These are phyloP conservation scores for Chrysoporthe deuterocubensis DNA, from an alignment of 2,329 filamentous ascomycete genomes.

Conservation along the genomic window DNA sequence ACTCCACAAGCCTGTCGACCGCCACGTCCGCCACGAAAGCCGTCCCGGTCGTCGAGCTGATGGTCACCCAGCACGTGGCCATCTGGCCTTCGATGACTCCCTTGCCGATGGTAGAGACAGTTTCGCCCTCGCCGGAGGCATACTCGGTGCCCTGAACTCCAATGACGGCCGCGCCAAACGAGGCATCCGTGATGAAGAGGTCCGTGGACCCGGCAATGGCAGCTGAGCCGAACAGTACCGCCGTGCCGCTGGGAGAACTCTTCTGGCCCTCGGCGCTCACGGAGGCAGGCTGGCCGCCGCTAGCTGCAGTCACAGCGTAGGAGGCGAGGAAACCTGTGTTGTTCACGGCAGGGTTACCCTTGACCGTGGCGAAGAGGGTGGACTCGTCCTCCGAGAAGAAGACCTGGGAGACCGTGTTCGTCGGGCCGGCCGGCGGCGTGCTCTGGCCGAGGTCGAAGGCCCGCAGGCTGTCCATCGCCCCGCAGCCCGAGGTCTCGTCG, in stretches of 20 bases:
- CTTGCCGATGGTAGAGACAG: slow-evolving; percentile 42
- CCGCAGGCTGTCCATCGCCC: slow-evolving; percentile 49
- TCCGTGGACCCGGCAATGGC: slow-evolving; percentile 48
- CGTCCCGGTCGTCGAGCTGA: slow-evolving; percentile 51
- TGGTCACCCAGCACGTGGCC: slow-evolving; percentile 62
- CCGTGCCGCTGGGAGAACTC: slow-evolving; percentile 57
- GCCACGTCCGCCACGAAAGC: slow-evolving; percentile 64
- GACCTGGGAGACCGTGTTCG: slow-evolving; percentile 62
- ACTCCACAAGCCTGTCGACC: slow-evolving; percentile 58
- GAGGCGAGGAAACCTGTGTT: slow-evolving; percentile 60
- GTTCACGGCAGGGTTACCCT: slow-evolving; percentile 59
- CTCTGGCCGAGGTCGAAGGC: slow-evolving; percentile 56
- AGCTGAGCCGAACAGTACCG: slow-evolving; percentile 57
- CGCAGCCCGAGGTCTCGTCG: slow-evolving; percentile 41
- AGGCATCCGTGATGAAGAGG: slow-evolving; percentile 61
- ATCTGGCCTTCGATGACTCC: slow-evolving; percentile 53
- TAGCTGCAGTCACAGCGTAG: slow-evolving; percentile 46
- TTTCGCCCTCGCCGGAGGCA: slow-evolving; percentile 37
- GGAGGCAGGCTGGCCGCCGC: slow-evolving; percentile 7
- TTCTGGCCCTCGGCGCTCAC: slow-evolving; percentile 37
- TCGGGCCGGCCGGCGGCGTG: slow-evolving; percentile 61
- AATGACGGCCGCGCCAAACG: slow-evolving; percentile 59
- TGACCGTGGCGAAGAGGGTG: slow-evolving; percentile 60
- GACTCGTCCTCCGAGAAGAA: slow-evolving; percentile 62
- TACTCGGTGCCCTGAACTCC: slow-evolving; percentile 35